Evolutionary conservation across 805 yeast genomes (phyloP).

Genomic region (Cephaloascus fragrans): DNA sequence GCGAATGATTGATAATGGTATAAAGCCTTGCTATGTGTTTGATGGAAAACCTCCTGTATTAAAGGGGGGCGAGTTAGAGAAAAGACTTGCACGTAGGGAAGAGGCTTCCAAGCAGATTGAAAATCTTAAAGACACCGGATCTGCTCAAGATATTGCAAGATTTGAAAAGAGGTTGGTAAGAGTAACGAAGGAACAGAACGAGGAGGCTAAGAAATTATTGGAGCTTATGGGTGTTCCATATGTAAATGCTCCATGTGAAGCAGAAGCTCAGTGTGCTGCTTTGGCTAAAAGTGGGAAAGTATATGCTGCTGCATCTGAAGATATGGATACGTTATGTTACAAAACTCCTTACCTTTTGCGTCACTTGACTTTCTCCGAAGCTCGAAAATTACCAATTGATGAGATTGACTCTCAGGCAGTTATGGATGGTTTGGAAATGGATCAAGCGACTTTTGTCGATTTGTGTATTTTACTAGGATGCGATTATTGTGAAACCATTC

Average conservation of each 20-base stretch:
- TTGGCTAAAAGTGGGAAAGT: conserved; percentile 85
- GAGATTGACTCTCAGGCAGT: conserved; percentile 66
- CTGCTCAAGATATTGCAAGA: conserved; percentile 64
- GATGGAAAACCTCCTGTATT: conserved; percentile 96
- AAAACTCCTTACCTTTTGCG: conserved; percentile 76
- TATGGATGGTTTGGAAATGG: conserved; percentile 70
- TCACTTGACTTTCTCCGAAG: conserved; percentile 90
- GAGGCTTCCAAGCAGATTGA: conserved; percentile 73
- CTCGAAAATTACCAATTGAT: conserved; percentile 84
- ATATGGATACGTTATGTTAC: conserved; percentile 96
- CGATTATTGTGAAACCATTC: conserved; percentile 92
- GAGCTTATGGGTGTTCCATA: conserved; percentile 92
- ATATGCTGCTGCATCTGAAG: conserved; percentile 96
- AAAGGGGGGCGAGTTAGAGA: conserved; percentile 88
- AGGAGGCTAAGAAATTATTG: conserved; percentile 78
- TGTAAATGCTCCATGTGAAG: conserved; percentile 94
- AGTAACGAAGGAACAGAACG: conserved; percentile 86
- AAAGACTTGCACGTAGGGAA: conserved; percentile 70
- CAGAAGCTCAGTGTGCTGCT: conserved; percentile 97
- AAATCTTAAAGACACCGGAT: conserved; percentile 70
- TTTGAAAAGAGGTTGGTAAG: conserved; percentile 82
- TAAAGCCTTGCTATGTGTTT: conserved; percentile 93
- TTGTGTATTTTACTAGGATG: conserved; percentile 91
- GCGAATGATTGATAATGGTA: conserved; percentile 82
- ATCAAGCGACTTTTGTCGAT: conserved; percentile 70